A percentile compares a stretch with the other conserved stretches of the same genome.
Conservation (phyloP, 176 grass and related monocot genomes). For the Cenchrus americanus region DNA sequence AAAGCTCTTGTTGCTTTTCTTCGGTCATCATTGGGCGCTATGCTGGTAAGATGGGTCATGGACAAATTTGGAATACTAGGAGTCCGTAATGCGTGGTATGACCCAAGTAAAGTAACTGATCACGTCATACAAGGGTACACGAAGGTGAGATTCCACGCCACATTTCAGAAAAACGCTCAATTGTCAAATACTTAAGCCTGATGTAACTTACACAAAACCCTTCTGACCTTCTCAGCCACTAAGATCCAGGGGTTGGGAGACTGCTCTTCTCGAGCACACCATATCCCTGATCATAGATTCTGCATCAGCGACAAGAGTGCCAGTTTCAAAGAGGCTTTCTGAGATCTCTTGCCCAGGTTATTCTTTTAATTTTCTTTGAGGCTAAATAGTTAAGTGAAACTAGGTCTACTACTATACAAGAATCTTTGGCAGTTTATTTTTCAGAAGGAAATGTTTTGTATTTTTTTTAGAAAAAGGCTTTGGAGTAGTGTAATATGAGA, state of each 20-base stretch:
- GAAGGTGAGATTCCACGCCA: constrained; percentile 55
- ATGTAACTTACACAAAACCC: not conserved
- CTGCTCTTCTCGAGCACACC: constrained; percentile 79
- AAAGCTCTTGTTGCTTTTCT: constrained; percentile 63
- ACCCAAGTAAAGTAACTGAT: constrained; percentile 81
- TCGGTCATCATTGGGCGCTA: constrained; percentile 56
- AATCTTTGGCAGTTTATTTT: constrained; percentile 1
- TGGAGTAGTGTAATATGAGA: not conserved
- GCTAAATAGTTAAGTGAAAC: not conserved
- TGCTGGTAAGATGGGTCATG: constrained; percentile 83
- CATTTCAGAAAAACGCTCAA: not conserved
- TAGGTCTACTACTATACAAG: not conserved
- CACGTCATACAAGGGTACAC: constrained; percentile 88
- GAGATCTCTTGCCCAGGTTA: constrained; percentile 90
- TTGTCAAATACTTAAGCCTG: not conserved
- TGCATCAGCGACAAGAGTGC: constrained; percentile 50
- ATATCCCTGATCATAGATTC: constrained; percentile 80
- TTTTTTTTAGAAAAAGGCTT: not conserved
- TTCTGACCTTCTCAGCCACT: constrained; percentile 62
- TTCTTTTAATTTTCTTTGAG: not conserved
- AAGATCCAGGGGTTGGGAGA: constrained; percentile 81
- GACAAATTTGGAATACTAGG: constrained; percentile 83
- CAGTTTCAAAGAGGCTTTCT: constrained; percentile 73
- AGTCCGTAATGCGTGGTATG: constrained; percentile 79
- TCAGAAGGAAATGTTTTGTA: not conserved